phyloP scores from a whole-genome alignment of 257 asterid species.

The Orobanche coerulescens region DNA sequence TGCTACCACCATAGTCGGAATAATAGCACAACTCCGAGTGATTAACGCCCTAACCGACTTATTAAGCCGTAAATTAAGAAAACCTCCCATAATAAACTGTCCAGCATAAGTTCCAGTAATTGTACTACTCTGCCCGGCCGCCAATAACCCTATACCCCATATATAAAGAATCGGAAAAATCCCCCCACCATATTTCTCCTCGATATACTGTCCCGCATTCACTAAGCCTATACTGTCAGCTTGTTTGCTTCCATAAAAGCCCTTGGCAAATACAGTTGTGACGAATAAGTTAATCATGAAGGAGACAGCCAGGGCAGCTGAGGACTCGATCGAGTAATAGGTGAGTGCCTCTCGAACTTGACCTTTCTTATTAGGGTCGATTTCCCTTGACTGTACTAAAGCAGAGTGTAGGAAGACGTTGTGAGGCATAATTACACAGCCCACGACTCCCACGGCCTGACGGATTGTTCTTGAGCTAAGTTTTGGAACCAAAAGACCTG shows the following conservation, averaged over 20 bases:
- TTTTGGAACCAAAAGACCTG: constrained; percentile 84
- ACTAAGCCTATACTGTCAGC: constrained; percentile 79
- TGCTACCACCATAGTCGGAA: constrained; percentile 86
- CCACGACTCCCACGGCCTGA: constrained; percentile 99
- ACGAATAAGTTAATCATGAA: constrained; percentile 85
- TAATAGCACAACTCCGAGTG: constrained; percentile 94
- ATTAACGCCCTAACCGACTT: constrained; percentile 86
- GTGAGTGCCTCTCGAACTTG: constrained; percentile 84
- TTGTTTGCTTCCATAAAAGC: constrained; percentile 70
- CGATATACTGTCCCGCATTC: constrained; percentile 88
- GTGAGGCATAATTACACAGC: constrained; percentile 99
- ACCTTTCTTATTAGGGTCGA: constrained; percentile 66
- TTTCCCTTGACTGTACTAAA: constrained; percentile 82
- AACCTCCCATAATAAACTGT: constrained; percentile 98
- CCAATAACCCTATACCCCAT: constrained; percentile 96
- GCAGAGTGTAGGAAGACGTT: constrained; percentile 96
- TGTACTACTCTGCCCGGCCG: constrained; percentile 98
- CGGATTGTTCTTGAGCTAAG: constrained; percentile 87
- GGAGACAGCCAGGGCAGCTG: constrained; percentile 77
- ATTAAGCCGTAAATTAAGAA: constrained; percentile 78
- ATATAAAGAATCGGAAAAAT: constrained; percentile 80
- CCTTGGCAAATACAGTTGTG: constrained; percentile 92
- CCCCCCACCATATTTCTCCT: constrained; percentile 94
- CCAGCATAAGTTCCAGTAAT: constrained; percentile 98
- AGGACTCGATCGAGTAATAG: constrained; percentile 77